Conservation (phyloP, 2,329 filamentous ascomycete genomes). For the Penicillium rolfsii region DNA sequence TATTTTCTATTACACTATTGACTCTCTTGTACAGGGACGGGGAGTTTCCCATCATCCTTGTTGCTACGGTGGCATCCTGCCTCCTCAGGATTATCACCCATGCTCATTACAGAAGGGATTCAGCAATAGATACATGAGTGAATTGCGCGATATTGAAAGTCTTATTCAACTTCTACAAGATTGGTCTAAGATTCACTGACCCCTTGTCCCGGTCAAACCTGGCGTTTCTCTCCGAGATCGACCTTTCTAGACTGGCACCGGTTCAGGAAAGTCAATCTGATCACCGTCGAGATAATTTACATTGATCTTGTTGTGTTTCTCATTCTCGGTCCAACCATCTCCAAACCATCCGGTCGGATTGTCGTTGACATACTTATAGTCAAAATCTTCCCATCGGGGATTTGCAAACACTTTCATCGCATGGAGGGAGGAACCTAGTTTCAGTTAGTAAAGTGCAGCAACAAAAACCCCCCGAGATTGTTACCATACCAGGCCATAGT, state of each 20-base stretch:
- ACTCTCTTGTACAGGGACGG: neutral
- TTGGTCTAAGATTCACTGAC: neutral
- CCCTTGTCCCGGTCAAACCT: neutral
- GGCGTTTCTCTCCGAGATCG: neutral
- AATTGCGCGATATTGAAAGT: neutral
- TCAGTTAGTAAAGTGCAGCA: constrained; percentile 2
- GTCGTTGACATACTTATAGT: constrained; percentile 42
- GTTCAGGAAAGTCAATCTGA: constrained; percentile 38
- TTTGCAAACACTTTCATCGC: constrained; percentile 40
- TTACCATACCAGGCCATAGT: constrained; percentile 40
- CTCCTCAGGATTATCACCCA: neutral
- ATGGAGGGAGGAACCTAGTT: constrained; percentile 41
- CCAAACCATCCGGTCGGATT: constrained; percentile 40
- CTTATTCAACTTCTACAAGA: neutral
- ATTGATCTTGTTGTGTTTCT: constrained; percentile 36
- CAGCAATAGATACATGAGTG: neutral
- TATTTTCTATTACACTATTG: neutral
- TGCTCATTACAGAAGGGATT: neutral
- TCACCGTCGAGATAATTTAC: constrained; percentile 44
- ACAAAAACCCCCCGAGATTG: neutral
- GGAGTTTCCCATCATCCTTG: neutral
- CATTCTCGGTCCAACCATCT: constrained; percentile 41
- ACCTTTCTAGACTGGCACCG: neutral
- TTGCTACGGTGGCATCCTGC: neutral
- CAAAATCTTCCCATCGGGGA: constrained; percentile 46